phyloP scores from a whole-genome alignment of 2,329 filamentous ascomycete species.

The Parastagonospora avenae region DNA sequence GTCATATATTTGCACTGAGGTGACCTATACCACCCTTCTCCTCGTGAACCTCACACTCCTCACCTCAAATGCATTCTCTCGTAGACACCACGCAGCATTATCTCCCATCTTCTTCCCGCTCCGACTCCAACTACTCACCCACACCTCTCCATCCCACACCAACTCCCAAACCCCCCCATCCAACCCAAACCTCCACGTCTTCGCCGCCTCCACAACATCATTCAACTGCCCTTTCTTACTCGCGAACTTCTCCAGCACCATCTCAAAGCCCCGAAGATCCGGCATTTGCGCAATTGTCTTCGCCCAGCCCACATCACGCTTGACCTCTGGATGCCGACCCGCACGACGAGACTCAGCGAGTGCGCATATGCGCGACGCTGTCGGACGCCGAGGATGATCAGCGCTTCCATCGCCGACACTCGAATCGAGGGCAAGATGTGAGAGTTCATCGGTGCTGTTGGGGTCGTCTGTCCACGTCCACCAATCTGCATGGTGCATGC shows the following conservation, averaged over 20 bases:
- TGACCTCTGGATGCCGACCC: conserved; percentile 8
- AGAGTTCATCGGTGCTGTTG: not conserved
- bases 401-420: conserved; percentile 8
- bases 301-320: conserved; percentile 15
- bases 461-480: conserved; percentile 21
- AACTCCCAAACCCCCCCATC: conserved; percentile 13
- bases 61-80: not conserved
- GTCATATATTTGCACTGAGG: too few relatives aligned
- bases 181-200: conserved; percentile 35
- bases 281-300: conserved; percentile 14
- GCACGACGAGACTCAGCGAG: conserved; percentile 21
- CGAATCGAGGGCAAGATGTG: conserved; percentile 30
- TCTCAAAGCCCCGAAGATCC: conserved; percentile 23
- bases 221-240: conserved; percentile 32
- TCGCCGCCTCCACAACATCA: conserved; percentile 30
- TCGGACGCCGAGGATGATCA: conserved; percentile 1
- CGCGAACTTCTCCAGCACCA: conserved; percentile 34
- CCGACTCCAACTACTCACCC: conserved; percentile 14
- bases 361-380: conserved; percentile 18
- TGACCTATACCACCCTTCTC: not conserved
- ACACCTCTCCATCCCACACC: conserved; percentile 30
- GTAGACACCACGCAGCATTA: not conserved
- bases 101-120: not conserved
- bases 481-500: conserved; percentile 17
- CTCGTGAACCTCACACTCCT: not conserved